Conservation (phyloP, 768 basidiomycete species). For the Tremella fuciformis region DNA sequence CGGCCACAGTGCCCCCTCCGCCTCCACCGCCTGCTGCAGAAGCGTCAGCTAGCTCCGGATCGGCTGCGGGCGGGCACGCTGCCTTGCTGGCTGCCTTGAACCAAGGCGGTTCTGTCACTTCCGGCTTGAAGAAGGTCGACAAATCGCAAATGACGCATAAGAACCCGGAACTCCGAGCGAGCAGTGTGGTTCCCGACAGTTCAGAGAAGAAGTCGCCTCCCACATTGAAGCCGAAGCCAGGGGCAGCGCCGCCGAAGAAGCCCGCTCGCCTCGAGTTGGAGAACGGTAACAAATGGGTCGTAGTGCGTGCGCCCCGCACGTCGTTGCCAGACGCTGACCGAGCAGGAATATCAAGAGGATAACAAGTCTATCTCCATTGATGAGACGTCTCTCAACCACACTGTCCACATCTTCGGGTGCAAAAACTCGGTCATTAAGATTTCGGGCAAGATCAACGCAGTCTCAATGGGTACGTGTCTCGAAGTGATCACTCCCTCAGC, state of each 20-base stretch:
- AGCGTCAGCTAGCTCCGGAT: constrained; percentile 39
- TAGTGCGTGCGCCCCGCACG: constrained; percentile 60
- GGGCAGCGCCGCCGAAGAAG: constrained; percentile 60
- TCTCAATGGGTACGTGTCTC: constrained; percentile 69
- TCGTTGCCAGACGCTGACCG: constrained; percentile 4
- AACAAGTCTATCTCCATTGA: constrained; percentile 65
- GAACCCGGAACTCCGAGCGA: constrained; percentile 76
- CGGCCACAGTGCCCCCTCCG: constrained; percentile 52
- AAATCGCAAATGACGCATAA: constrained; percentile 98
- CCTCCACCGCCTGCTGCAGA: constrained; percentile 54
- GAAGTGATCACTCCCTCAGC: no score
- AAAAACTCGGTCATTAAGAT: constrained; percentile 78
- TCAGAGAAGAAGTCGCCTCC: constrained; percentile 50
- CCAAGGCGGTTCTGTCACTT: constrained; percentile 82
- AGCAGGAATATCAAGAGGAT: constrained; percentile 89
- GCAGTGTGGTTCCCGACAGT: constrained; percentile 56
- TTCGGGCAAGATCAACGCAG: constrained; percentile 92
- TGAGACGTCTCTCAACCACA: constrained; percentile 72
- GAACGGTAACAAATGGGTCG: constrained; percentile 80
- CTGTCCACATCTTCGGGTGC: constrained; percentile 84
- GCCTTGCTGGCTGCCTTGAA: constrained; percentile 90
- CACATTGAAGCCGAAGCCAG: constrained; percentile 69
- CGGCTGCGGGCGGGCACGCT: constrained; percentile 56
- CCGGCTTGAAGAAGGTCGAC: constrained; percentile 86
- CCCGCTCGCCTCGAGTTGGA: constrained; percentile 84